Conservation (phyloP, 2,329 filamentous ascomycete species). For the Sclerotiophoma versabilis region DNA sequence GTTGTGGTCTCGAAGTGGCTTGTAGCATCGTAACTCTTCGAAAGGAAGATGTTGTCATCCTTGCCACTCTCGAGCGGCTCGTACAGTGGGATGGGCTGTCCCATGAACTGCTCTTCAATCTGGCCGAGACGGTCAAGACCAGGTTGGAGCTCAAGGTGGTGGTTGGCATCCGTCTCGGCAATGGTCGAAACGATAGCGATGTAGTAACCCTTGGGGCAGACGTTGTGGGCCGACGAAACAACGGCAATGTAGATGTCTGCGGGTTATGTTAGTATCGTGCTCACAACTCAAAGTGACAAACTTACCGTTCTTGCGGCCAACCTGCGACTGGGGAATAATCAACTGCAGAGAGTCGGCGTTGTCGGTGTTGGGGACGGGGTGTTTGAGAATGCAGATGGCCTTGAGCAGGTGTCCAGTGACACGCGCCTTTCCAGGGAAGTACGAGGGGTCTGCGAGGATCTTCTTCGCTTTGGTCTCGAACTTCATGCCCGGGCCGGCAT, state of each 20-base stretch:
- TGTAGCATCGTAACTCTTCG: conserved; percentile 97
- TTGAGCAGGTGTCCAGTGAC: conserved; percentile 90
- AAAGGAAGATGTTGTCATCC: conserved; percentile 94
- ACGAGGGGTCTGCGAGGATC: conserved; percentile 94
- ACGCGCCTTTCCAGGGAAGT: conserved; percentile 90
- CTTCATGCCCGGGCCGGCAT: conserved; percentile 77
- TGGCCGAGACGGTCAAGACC: conserved; percentile 90
- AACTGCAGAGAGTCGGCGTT: conserved; percentile 90
- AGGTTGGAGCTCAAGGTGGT: conserved; percentile 92
- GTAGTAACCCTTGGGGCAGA: conserved; percentile 99
- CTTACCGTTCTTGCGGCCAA: conserved; percentile 93
- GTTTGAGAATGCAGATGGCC: conserved; percentile 96
- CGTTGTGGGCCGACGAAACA: conserved; percentile 94
- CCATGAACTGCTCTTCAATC: conserved; percentile 98
- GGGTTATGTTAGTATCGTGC: conserved; percentile 13
- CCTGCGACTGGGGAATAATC: conserved; percentile 97
- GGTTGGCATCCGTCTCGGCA: conserved; percentile 88
- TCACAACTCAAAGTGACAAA: conserved; percentile 1
- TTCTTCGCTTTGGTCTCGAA: conserved; percentile 96
- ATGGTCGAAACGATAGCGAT: conserved; percentile 98
- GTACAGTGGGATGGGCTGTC: conserved; percentile 89
- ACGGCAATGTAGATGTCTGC: conserved; percentile 95
- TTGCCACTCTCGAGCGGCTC: conserved; percentile 83
- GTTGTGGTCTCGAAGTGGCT: conserved; percentile 95
- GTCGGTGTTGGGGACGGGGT: conserved; percentile 88